Conservation (phyloP, 2,329 filamentous ascomycete species). For the Cladophialophora psammophila region DNA sequence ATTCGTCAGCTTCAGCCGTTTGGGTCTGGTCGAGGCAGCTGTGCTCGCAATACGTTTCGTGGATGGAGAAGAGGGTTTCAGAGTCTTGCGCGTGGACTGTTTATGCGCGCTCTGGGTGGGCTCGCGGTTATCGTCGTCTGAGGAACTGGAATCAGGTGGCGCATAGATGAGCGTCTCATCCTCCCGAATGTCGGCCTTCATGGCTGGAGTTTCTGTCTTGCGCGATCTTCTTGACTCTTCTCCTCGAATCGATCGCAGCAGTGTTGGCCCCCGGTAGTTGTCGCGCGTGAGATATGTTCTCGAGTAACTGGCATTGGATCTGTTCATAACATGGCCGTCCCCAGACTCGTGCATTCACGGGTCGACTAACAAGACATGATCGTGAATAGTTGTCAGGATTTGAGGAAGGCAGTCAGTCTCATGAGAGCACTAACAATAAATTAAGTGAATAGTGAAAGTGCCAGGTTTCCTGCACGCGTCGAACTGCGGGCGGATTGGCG, state of each 20-base stretch:
- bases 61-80: conserved; percentile 15
- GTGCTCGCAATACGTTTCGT: conserved; percentile 26
- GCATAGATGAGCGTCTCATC: conserved; percentile 30
- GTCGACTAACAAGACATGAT: background rate
- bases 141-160: conserved; percentile 26
- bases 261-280: conserved; percentile 28
- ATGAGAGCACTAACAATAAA: background rate
- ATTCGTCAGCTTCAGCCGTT: conserved; percentile 29
- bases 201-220: background rate
- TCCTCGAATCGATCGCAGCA: conserved; percentile 26
- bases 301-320: conserved; percentile 31
- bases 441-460: background rate
- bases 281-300: conserved; percentile 28
- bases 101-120: conserved; percentile 35
- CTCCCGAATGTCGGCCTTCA: conserved; percentile 16
- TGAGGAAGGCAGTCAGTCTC: background rate
- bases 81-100: background rate
- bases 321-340: conserved; percentile 23
- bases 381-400: background rate
- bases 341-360: background rate
- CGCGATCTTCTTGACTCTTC: background rate
- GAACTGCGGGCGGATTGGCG: background rate
- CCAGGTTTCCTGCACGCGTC: background rate
- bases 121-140: conserved; percentile 42
- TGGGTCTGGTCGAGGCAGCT: conserved; percentile 27